These are phyloP conservation scores for Mytilinidion resinicola DNA, from an alignment of 495 filamentous ascomycete genomes.

Conservation along the genomic window DNA sequence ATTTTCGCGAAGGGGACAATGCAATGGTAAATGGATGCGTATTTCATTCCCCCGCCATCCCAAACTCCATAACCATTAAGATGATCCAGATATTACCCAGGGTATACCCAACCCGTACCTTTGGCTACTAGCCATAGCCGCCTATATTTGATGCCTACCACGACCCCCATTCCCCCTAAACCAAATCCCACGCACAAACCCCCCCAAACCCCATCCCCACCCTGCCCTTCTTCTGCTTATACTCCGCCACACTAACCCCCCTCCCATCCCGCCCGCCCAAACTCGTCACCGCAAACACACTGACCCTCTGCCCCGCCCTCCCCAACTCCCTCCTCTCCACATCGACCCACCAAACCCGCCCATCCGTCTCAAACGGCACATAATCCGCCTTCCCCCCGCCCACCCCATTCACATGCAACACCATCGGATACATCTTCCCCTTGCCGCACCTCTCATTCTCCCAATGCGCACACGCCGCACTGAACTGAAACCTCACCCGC, in stretches of 20 bases:
- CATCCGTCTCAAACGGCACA: constrained; percentile 61
- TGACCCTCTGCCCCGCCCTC: constrained; percentile 58
- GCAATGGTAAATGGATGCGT: too few species aligned
- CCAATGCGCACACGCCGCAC: constrained; percentile 74
- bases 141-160: background rate
- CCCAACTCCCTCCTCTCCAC: constrained; percentile 60
- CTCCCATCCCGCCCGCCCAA: constrained; percentile 59
- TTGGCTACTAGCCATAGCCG: too few species aligned
- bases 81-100: too few species aligned
- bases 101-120: too few species aligned
- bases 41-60: too few species aligned
- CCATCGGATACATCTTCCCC: constrained; percentile 57
- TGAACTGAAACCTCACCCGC: constrained; percentile 70
- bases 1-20: too few species aligned
- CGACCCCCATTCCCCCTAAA: constrained; percentile 35
- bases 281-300: constrained; percentile 55
- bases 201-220: constrained; percentile 55
- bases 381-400: constrained; percentile 63
- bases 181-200: constrained; percentile 66
- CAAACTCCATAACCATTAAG: too few species aligned
- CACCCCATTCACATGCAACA: constrained; percentile 57
- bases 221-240: constrained; percentile 50
- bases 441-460: constrained; percentile 55
- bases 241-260: constrained; percentile 64
- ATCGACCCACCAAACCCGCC: constrained; percentile 68